These are phyloP conservation scores for Tilletia walkeri DNA, from an alignment of 1,284 basidiomycete genomes.

Conservation along the genomic window DNA sequence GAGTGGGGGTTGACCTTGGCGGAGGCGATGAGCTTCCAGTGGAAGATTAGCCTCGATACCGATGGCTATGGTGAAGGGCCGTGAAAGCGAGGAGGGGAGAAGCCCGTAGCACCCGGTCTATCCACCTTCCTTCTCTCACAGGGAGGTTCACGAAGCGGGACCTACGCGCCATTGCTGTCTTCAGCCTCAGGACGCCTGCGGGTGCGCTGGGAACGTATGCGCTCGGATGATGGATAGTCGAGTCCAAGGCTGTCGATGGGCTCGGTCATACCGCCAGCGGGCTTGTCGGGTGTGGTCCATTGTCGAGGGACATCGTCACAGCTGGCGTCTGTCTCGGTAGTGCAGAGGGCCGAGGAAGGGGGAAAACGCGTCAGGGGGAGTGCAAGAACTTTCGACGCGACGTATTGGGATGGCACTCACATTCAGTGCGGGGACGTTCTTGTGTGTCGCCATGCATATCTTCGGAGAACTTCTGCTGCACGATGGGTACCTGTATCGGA, in stretches of 20 bases:
- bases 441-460: conserved; percentile 79
- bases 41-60: too few species aligned
- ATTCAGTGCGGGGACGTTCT: conserved; percentile 86
- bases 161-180: conserved; percentile 41
- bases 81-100: too few species aligned
- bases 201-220: conserved; percentile 39
- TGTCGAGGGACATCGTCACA: background rate
- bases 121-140: conserved; percentile 51
- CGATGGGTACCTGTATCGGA: too few species aligned
- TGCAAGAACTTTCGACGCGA: conserved; percentile 29
- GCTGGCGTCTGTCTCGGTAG: background rate
- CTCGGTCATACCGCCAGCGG: background rate
- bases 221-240: background rate
- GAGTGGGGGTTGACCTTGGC: too few species aligned
- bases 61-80: too few species aligned
- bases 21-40: too few species aligned
- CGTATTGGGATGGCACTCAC: conserved; percentile 70
- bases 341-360: background rate
- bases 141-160: conserved; percentile 28
- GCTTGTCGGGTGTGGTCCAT: background rate
- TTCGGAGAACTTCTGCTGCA: conserved; percentile 37
- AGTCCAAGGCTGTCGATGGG: too few species aligned
- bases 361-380: background rate
- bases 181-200: conserved; percentile 43
- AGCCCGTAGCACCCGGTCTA: conserved; percentile 46